A percentile compares a stretch with the other conserved stretches of the same genome.
phyloP scores from a whole-genome alignment of 805 yeast species.

The Starmerella sirachaensis region DNA sequence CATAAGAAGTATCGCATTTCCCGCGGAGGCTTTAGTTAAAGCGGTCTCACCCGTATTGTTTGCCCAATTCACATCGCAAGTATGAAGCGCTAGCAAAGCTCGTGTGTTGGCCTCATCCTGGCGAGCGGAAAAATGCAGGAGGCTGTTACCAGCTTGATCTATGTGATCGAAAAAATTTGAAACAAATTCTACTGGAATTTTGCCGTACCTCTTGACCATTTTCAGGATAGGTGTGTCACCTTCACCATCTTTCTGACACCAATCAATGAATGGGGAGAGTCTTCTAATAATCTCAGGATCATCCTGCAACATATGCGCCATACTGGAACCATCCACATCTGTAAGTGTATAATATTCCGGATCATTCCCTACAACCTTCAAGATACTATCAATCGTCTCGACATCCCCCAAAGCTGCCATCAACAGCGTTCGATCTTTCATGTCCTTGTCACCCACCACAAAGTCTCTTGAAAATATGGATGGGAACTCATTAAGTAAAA shows the following conservation, averaged over 20 bases:
- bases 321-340: slow-evolving; percentile 46
- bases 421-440: slow-evolving; percentile 44
- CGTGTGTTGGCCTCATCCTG: slow-evolving; percentile 23
- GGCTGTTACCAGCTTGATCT: slow-evolving; percentile 61
- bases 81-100: slow-evolving; percentile 21
- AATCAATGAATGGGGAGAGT: slow-evolving; percentile 51
- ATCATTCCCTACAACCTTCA: slow-evolving; percentile 38
- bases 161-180: slow-evolving; percentile 39
- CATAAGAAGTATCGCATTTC: no score
- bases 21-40: no score
- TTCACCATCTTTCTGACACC: slow-evolving; percentile 53
- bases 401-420: slow-evolving; percentile 47
- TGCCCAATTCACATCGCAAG: slow-evolving; percentile 45
- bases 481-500: slow-evolving; percentile 29
- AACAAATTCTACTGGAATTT: background rate
- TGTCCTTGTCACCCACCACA: slow-evolving; percentile 49
- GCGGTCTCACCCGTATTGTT: slow-evolving; percentile 57
- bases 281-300: slow-evolving; percentile 38
- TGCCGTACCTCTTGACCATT: slow-evolving; percentile 32
- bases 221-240: slow-evolving; percentile 72
- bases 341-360: slow-evolving; percentile 36
- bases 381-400: slow-evolving; percentile 37
- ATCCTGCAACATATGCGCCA: slow-evolving; percentile 65
- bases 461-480: slow-evolving; percentile 52
- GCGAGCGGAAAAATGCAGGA: slow-evolving; percentile 57